These are phyloP conservation scores for Xylariaceae sp. DNA, from an alignment of 2,329 filamentous ascomycete genomes.

Conservation along the genomic window DNA sequence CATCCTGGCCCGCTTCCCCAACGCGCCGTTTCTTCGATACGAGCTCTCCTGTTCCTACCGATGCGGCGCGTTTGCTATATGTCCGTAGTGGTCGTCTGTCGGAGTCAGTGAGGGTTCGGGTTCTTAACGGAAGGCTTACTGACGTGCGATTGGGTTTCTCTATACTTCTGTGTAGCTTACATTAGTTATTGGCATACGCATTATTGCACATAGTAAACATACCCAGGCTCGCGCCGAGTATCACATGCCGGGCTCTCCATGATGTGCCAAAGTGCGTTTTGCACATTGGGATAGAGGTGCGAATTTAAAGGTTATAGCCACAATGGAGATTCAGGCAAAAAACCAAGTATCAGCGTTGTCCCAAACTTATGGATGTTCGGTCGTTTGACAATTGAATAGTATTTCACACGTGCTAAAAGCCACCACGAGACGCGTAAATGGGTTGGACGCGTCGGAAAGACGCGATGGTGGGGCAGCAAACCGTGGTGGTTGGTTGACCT, in stretches of 20 bases:
- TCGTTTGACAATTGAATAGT: neutral
- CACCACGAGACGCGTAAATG: constrained; percentile 19
- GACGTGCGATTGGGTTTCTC: constrained; percentile 26
- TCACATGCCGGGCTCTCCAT: constrained; percentile 8
- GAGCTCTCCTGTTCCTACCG: constrained; percentile 29
- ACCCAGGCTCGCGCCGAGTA: constrained; percentile 5
- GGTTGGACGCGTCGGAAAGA: constrained; percentile 25
- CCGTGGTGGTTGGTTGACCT: constrained; percentile 1
- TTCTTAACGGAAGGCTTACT: constrained; percentile 12
- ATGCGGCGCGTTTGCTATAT: constrained; percentile 39
- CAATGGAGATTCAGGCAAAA: neutral
- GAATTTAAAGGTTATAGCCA: neutral
- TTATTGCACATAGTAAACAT: neutral
- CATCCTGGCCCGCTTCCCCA: neutral
- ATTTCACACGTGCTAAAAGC: neutral
- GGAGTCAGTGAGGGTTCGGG: constrained; percentile 11
- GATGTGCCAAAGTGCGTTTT: neutral
- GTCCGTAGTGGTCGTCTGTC: constrained; percentile 40
- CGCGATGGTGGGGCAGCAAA: constrained; percentile 25
- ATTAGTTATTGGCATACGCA: neutral
- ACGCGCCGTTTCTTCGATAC: constrained; percentile 30
- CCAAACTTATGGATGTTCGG: neutral
- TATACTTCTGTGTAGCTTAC: constrained; percentile 7
- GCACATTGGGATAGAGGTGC: neutral
- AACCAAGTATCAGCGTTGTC: neutral